These are phyloP conservation scores for Eleusine coracana DNA, from an alignment of 176 grass and related monocot genomes.

Conservation along the genomic window DNA sequence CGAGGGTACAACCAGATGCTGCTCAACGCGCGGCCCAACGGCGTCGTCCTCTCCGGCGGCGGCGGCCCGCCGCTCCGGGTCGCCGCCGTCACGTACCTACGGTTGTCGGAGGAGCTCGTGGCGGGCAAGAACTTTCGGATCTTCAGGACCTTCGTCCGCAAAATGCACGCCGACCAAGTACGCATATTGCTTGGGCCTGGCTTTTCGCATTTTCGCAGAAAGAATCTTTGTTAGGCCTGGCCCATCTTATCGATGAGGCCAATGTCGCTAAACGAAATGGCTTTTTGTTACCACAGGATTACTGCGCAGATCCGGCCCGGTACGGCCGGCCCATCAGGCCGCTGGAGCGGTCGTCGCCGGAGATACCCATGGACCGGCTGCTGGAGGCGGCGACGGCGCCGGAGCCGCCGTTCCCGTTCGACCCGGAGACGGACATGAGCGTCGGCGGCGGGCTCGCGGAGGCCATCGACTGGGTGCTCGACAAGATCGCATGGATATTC, in stretches of 20 bases:
- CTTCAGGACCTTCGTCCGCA: conserved; percentile 70
- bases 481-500: conserved; percentile 37
- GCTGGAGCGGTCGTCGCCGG: conserved; percentile 53
- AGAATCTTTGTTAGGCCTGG: too few relatives aligned
- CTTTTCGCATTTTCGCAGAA: too few relatives aligned
- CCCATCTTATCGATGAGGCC: too few relatives aligned
- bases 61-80: conserved; percentile 39
- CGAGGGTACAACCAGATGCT: conserved; percentile 73
- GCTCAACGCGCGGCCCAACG: conserved; percentile 62
- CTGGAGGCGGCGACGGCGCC: conserved; percentile 49
- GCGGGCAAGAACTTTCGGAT: conserved; percentile 53
- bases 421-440: conserved; percentile 68
- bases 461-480: conserved; percentile 38
- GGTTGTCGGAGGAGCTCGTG: conserved; percentile 62
- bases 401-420: conserved; percentile 57
- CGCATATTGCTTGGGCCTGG: background rate
- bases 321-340: conserved; percentile 50
- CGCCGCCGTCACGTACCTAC: conserved; percentile 72
- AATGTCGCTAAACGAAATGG: background rate
- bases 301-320: conserved; percentile 50
- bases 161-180: conserved; percentile 81
- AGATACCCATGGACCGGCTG: conserved; percentile 50
- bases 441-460: conserved; percentile 47
- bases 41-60: conserved; percentile 22
- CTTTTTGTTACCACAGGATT: conserved; percentile 45